These are phyloP conservation scores for Boletus vinaceobasis DNA, from an alignment of 768 basidiomycete genomes.

Conservation along the genomic window DNA sequence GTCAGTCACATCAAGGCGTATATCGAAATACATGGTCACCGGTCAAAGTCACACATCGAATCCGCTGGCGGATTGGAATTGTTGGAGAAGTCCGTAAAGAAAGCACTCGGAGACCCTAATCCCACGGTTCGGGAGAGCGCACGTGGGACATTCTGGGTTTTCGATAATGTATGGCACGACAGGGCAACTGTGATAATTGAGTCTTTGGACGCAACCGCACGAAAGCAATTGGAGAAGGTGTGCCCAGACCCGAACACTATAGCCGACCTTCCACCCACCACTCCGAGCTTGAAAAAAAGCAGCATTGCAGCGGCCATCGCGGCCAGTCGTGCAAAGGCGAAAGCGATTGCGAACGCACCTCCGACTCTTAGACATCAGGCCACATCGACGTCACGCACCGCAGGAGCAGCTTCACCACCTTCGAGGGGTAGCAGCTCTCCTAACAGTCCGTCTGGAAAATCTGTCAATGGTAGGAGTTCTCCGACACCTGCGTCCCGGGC, in stretches of 20 bases:
- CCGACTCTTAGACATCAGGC: constrained; percentile 80
- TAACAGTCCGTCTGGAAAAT: constrained; percentile 40
- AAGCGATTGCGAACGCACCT: constrained; percentile 77
- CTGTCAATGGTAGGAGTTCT: constrained; percentile 39
- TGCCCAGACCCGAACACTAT: constrained; percentile 59
- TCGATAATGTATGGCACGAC: constrained; percentile 72
- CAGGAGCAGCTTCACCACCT: constrained; percentile 41
- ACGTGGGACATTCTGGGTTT: constrained; percentile 76
- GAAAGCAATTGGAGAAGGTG: constrained; percentile 83
- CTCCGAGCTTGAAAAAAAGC: constrained; percentile 66
- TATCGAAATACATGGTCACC: constrained; percentile 66
- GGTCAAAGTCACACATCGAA: constrained; percentile 67
- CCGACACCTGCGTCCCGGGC: constrained; percentile 40
- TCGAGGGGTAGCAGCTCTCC: constrained; percentile 40
- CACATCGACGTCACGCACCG: constrained; percentile 62
- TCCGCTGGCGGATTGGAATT: constrained; percentile 61
- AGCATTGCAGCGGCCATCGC: constrained; percentile 86
- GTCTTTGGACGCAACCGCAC: constrained; percentile 59
- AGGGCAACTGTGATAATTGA: constrained; percentile 62
- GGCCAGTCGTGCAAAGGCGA: constrained; percentile 85
- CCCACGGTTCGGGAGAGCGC: constrained; percentile 73
- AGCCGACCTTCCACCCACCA: constrained; percentile 44
- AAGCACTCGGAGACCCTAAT: constrained; percentile 73
- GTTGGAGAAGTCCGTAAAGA: constrained; percentile 72
- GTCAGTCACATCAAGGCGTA: constrained; percentile 72